Base-by-base conservation (phyloP, 148 eudicot species). In the Rhododendron ovatum region DNA sequence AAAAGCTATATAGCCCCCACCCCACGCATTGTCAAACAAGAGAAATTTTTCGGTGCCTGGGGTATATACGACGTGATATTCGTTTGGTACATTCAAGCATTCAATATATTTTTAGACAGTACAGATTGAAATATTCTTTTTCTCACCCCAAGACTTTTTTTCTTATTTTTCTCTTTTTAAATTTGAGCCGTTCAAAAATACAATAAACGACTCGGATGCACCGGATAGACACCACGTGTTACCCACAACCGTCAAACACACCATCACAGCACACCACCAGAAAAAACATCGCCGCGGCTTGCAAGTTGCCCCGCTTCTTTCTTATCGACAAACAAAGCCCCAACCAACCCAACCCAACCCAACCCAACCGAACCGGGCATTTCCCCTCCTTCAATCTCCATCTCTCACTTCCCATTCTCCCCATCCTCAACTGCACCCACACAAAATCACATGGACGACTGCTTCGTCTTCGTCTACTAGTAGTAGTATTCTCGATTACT, bases 361-460 rank as follows among this genome's bases (percentile, higher is more conserved):
- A 59, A 22, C 65, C 65, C n/a, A 17, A 7, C 2, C 67, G 8
- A 20, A 22, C 69, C 69, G n/a, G 18, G 41, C 33, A 1, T 13
- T 10, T 6, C 0, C 30, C 47, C 45, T 33, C 30, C 55, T 83
- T 43, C 78, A 63, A 65, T 83, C 78, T 83, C 77, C 57, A 67
- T 83, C 85, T 82, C 84, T 43, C 85, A 65, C 37, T 55, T 33
- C 73, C 69, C 43, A 43, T 35, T 41, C n/a, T 41, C 51, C 77
- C 50, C 81, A 67, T 86, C 67, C 73, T 67, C 33, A 63, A 63
- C 71, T 20, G 12, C 30, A 9, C 33, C 73, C 33, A 26, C 33
- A 67, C 73, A n/a, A 26, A 20, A 20, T 22, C 65, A 59, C 65
- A 17, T 24, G 7, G 45, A 41, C 45, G 45, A 51, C 18, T 15